Percentiles rank a stretch among this genome's conserved stretches.
Evolutionary conservation across 768 basidiomycete genomes (phyloP).

Genomic region (Termitomyces sp.): DNA sequence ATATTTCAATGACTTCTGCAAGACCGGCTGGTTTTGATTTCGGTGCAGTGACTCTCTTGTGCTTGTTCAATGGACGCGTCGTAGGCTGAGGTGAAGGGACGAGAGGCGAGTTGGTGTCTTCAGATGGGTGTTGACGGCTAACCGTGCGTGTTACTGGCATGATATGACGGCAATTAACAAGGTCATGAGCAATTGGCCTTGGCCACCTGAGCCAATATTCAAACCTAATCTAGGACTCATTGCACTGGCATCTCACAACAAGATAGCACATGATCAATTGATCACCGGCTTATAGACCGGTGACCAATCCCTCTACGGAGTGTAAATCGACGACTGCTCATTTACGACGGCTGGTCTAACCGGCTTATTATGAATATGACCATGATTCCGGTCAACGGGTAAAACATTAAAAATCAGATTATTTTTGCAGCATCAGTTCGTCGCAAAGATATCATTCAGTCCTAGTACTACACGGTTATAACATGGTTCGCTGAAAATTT

Average conservation of each 20-base stretch:
- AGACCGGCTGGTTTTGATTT: constrained; percentile 12
- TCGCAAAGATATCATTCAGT: not conserved
- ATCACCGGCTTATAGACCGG: too few species aligned
- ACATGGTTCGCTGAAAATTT: not conserved
- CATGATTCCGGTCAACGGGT: not conserved
- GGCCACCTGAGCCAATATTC: not conserved
- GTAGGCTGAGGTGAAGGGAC: not conserved
- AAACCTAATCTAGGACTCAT: too few species aligned
- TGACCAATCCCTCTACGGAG: too few species aligned
- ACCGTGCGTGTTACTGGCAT: constrained; percentile 9
- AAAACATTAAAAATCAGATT: not conserved
- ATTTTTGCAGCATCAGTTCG: not conserved
- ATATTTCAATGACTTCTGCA: constrained; percentile 49
- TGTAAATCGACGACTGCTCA: too few species aligned
- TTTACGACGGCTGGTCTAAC: too few species aligned
- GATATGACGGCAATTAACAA: not conserved
- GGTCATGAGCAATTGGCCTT: not conserved
- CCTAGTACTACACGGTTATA: not conserved
- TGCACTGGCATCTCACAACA: too few species aligned
- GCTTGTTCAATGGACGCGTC: constrained; percentile 12
- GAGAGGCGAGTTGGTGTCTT: not conserved
- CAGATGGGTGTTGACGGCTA: not conserved
- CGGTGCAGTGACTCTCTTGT: constrained; percentile 13
- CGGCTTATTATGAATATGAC: too few species aligned
- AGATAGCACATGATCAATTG: constrained; percentile 1